Evolutionary conservation across 2,329 filamentous ascomycete species (phyloP).

Genomic region (Fusarium sp.): DNA sequence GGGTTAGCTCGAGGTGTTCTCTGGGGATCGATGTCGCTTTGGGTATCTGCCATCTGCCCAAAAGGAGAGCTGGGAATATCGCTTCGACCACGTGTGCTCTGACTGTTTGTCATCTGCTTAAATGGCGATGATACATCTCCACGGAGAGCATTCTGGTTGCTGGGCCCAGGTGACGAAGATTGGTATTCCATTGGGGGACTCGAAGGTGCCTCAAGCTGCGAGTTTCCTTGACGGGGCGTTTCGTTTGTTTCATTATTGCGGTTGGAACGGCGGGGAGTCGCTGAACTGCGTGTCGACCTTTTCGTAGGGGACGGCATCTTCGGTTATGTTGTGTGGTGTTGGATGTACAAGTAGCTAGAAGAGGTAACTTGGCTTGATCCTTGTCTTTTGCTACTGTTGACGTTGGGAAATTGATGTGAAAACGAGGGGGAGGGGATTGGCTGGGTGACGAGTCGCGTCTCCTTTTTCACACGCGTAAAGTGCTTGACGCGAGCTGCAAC

Average conservation of each 20-base stretch:
- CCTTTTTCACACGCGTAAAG: constrained; percentile 57
- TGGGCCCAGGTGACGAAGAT: constrained; percentile 58
- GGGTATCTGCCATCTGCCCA: constrained; percentile 70
- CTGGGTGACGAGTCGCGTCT: constrained; percentile 48
- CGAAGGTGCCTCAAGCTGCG: constrained; percentile 71
- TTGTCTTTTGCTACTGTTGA: constrained; percentile 39
- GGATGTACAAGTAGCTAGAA: constrained; percentile 20
- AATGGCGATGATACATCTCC: constrained; percentile 66
- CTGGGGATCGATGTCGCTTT: constrained; percentile 67
- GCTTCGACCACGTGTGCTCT: constrained; percentile 60
- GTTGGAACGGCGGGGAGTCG: constrained; percentile 57
- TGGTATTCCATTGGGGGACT: constrained; percentile 83
- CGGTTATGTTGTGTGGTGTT: constrained; percentile 16
- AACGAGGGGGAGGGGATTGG: constrained; percentile 48
- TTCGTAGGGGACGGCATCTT: constrained; percentile 61
- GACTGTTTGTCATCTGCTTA: constrained; percentile 69
- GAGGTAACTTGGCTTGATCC: constrained; percentile 22
- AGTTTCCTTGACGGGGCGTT: constrained; percentile 61
- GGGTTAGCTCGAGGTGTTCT: constrained; percentile 78
- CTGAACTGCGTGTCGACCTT: constrained; percentile 64
- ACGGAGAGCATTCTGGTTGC: constrained; percentile 48
- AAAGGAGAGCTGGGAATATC: constrained; percentile 70
- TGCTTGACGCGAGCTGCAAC: constrained; percentile 50
- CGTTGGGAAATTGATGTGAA: constrained; percentile 43
- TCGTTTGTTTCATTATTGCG: constrained; percentile 56